Conservation (phyloP, 192 early-diverging fungal species). For the Backusella sp. region DNA sequence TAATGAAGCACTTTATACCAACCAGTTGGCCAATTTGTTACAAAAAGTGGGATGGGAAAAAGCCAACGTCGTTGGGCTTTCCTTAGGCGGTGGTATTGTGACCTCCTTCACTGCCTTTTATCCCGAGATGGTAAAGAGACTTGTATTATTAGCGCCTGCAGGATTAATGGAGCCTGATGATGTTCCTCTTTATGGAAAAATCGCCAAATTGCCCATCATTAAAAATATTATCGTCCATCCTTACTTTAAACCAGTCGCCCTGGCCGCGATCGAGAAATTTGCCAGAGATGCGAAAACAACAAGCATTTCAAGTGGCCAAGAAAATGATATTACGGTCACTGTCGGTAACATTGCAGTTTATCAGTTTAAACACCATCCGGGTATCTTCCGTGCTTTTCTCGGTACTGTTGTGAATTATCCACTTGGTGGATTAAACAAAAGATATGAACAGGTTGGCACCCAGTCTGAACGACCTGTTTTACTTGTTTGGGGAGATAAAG, state of each 20-base stretch:
- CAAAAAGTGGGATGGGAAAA: conserved; percentile 46
- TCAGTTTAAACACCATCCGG: conserved; percentile 33
- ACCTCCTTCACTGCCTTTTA: conserved; percentile 39
- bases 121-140: conserved; percentile 40
- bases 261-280: not conserved
- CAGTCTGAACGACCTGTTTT: conserved; percentile 15
- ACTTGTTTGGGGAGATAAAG: conserved; percentile 36
- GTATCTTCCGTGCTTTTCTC: conserved; percentile 34
- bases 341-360: conserved; percentile 8
- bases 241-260: conserved; percentile 16
- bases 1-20: conserved; percentile 37
- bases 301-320: not conserved
- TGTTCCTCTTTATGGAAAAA: conserved; percentile 15
- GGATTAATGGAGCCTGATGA: conserved; percentile 39
- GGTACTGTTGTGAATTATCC: conserved; percentile 27
- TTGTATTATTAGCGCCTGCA: conserved; percentile 46
- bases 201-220: conserved; percentile 16
- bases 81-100: conserved; percentile 47
- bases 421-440: conserved; percentile 19
- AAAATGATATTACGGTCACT: not conserved
- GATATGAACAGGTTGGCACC: conserved; percentile 28
- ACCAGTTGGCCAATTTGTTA: conserved; percentile 42
- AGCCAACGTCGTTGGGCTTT: conserved; percentile 40
- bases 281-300: not conserved
- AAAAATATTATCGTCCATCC: conserved; percentile 11